Evolutionary conservation across 768 basidiomycete genomes (phyloP), one percentile per base, ranked within the genome.

Genomic region (Termitomyces sp.): DNA sequence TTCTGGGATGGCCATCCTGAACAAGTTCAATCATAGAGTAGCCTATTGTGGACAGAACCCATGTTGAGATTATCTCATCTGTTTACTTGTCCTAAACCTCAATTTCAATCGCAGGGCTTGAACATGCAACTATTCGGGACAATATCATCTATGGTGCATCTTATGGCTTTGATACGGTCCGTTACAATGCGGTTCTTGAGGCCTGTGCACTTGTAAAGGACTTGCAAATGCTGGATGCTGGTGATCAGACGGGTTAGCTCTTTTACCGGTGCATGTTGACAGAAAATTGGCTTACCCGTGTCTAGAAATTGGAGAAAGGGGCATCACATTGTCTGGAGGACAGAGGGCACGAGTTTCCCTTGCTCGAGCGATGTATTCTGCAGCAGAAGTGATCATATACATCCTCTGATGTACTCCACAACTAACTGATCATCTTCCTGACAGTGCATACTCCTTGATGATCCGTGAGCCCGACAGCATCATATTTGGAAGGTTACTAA

Each of bases 281-380:
- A n/a, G 23, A 25, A 25, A 18, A 18, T 12, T 56, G 25, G n/a
- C 22, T 25, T 27, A 18, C 35, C 15, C 29, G 20, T 25, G 62
- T 43, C 11, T 47, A 80, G 86, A 89, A 66, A 86, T 91, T 51
- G 90, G 89, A 44, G 91, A 94, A 66, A 89, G 88, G 61, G 91
- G 90, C 2, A 84, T 88, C 32, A 86, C 85, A 0, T 65, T 86
- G n/a, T 84, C 83, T 10, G 87, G 88, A 3, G 89, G 89, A 1
- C 86, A 90, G 64, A 72, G 86, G 44, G 88, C 89, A 7, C 77
- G 89, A 13, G 77, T 91, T 33, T 86, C 87, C 4, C 75, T 93
- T 16, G 93, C 93, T 3, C 76, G 91, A 35, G 89, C 89, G 0
- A 74, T 92, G 52, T 94, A 95, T 65, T 88, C 90, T 18, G 74